A percentile compares a stretch with the other conserved stretches of the same genome.
Conservation (phyloP, 2,329 filamentous ascomycete species). For the Paracamarosporium sp. region DNA sequence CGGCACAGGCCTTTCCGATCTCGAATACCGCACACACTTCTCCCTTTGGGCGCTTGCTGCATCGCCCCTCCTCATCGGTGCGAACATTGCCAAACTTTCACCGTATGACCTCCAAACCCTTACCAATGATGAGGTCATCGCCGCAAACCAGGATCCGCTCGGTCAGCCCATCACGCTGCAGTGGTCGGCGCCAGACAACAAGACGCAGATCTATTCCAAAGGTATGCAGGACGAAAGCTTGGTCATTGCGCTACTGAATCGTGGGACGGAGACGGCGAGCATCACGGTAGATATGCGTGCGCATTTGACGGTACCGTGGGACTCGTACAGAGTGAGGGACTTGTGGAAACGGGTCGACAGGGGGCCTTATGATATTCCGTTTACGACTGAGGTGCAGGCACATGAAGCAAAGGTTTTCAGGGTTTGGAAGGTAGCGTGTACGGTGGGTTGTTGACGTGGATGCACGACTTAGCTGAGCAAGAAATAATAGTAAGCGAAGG, state of each 20-base stretch:
- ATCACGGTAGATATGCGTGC: slow-evolving; percentile 25
- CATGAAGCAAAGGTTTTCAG: slow-evolving; percentile 29
- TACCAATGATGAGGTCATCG: slow-evolving; percentile 52
- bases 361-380: slow-evolving; percentile 32
- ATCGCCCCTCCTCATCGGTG: slow-evolving; percentile 50
- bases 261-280: slow-evolving; percentile 20
- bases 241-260: slow-evolving; percentile 23
- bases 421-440: slow-evolving; percentile 25
- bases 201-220: slow-evolving; percentile 26
- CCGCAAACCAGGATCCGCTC: slow-evolving; percentile 47
- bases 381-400: slow-evolving; percentile 24
- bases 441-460: slow-evolving; percentile 19
- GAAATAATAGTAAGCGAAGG: too few species aligned
- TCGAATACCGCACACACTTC: slow-evolving; percentile 51
- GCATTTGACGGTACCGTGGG: slow-evolving; percentile 30
- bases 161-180: slow-evolving; percentile 18
- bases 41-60: slow-evolving; percentile 51
- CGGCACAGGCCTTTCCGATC: slow-evolving; percentile 23
- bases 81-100: slow-evolving; percentile 44
- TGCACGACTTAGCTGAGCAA: background rate
- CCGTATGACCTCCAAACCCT: slow-evolving; percentile 47
- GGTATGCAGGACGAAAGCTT: slow-evolving; percentile 21
- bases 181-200: slow-evolving; percentile 16
- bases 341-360: slow-evolving; percentile 26
- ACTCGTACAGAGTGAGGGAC: slow-evolving; percentile 28